Evolutionary conservation across 1,284 basidiomycete genomes (phyloP), one percentile per base, ranked within the genome.

Genomic region (Chiua sp.): DNA sequence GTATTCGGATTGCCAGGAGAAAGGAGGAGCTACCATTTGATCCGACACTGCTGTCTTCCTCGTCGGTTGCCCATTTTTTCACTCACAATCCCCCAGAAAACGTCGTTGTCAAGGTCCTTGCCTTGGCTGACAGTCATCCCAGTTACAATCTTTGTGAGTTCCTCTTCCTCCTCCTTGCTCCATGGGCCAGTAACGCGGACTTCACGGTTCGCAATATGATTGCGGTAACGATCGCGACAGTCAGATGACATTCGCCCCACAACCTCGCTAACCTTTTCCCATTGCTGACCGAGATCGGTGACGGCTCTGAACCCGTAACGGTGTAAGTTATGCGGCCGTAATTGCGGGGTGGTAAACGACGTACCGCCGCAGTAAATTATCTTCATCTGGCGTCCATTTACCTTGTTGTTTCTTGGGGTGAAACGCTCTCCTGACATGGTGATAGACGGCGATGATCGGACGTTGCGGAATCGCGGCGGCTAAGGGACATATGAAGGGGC

Each of bases 151-250:
- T 74, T 77, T 15, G 83, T 91, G 51, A 93, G 77, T 66, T 86
- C 78, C 3, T 86, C 86, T 67, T 92, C 90, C 70, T 94, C 91
- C 55, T 87, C 88, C 68, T 83, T 83, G 15, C 85, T 83, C 92
- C 92, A 94, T 79, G 67, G 65, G 79, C 87, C 88, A 58, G 74
- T 76, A 20, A 82, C 72, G 28, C 85, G 83, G 26, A 81, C 76
- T 22, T 86, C 86, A 42, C 84, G 80, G 64, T 87, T 82, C 42
- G 85, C 79, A 30, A 92, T 81, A 66, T 93, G 87, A 70, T 94
- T 94, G 52, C 90, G 85, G 75, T 88, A 94, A 59, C 93, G 82
- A 74, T 95, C 93, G 16, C 92, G 83, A 75, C 93, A 95, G 71
- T 95, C 92, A 15, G 86, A 80, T 20, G 90, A 85, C 80, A 87